phyloP scores from a whole-genome alignment of 805 yeast genomes.

The Vanderwaltozyma verrucispora region DNA sequence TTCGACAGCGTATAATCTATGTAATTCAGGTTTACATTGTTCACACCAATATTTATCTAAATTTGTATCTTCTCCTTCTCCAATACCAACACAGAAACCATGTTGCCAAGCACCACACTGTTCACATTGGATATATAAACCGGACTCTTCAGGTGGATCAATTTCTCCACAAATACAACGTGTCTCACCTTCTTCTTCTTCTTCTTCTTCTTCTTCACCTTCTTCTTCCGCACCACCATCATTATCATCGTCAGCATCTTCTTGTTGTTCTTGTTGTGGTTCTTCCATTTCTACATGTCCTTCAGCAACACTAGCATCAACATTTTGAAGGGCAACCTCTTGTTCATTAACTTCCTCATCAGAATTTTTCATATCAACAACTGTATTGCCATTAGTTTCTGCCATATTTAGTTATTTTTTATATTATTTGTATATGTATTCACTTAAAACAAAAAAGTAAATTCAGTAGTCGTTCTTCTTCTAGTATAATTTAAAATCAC shows the following conservation, averaged over 20 bases:
- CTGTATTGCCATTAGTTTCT: no score
- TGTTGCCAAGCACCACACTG: slow-evolving; percentile 95
- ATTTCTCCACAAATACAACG: slow-evolving; percentile 36
- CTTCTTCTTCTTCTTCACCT: slow-evolving; percentile 25
- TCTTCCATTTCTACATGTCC: not conserved
- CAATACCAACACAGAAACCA: slow-evolving; percentile 87
- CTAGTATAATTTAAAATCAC: no score
- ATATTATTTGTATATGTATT: no score
- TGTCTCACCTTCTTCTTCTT: slow-evolving; percentile 36
- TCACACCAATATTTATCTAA: slow-evolving; percentile 93
- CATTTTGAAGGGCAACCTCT: no score
- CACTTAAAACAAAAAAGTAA: no score
- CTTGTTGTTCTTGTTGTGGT: not conserved
- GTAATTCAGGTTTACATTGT: slow-evolving; percentile 76
- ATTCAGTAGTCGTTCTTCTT: no score
- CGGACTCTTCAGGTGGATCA: slow-evolving; percentile 41
- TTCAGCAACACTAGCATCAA: no score
- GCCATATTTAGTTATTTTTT: no score
- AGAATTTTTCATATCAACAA: no score
- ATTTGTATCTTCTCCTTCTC: slow-evolving; percentile 52
- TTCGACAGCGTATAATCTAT: slow-evolving; percentile 29
- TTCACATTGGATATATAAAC: slow-evolving; percentile 78
- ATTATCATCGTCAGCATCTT: not conserved
- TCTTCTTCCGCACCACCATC: slow-evolving; percentile 5
- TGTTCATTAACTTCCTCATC: no score